Evolutionary conservation across 1,284 basidiomycete species (phyloP).

Genomic region (Coniferiporia sulphurascens): DNA sequence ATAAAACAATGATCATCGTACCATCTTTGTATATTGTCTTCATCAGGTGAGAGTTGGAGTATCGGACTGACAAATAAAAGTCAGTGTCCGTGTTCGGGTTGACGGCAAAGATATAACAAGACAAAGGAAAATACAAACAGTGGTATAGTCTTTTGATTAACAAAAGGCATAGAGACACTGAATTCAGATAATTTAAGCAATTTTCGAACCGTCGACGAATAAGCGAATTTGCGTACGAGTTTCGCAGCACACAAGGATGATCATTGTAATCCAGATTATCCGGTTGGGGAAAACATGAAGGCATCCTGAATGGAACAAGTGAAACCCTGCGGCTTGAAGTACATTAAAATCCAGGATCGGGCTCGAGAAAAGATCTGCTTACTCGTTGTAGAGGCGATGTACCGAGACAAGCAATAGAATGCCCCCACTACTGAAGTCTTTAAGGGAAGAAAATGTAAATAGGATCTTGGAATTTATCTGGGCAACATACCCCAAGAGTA

Average conservation of each 20-base stretch:
- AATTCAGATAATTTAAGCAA: neutral
- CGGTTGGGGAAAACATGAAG: neutral
- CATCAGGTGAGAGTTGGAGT: neutral
- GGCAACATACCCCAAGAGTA: neutral
- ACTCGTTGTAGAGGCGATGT: neutral
- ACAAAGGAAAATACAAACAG: neutral
- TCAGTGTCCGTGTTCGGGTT: neutral
- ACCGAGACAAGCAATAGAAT: constrained; percentile 2
- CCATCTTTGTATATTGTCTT: constrained; percentile 9
- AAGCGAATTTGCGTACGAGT: neutral
- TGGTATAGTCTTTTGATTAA: neutral
- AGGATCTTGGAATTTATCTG: neutral
- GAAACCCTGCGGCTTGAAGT: neutral
- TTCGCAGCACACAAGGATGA: constrained; percentile 5
- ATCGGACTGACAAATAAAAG: neutral
- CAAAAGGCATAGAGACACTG: neutral
- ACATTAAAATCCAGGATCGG: neutral
- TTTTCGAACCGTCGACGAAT: neutral
- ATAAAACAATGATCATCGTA: neutral
- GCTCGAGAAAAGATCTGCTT: neutral
- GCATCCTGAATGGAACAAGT: constrained; percentile 5
- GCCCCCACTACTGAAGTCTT: neutral
- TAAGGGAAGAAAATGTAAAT: neutral
- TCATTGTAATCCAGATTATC: constrained; percentile 1
- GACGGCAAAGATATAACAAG: neutral